Base-by-base conservation (phyloP, 768 basidiomycete species). In the Ramaria sp. region DNA sequence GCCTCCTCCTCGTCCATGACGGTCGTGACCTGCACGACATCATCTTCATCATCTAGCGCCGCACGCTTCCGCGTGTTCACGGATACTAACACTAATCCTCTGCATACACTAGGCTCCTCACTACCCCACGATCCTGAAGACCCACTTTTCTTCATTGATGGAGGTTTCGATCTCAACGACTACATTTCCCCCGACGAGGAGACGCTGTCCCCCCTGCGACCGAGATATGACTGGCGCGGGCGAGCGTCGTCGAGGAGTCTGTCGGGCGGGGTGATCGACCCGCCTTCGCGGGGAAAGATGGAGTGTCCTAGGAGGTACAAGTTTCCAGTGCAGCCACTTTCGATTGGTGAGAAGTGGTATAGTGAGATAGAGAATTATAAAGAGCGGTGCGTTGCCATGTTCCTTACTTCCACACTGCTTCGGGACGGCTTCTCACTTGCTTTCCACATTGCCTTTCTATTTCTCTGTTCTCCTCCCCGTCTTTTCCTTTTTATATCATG, bases 331-430 rank as follows among this genome's bases (percentile, higher is more conserved):
- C 58, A 62, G 3, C 60, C 64, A 28, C 61, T 73, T 0, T 64
- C 64, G 12, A 61, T 62, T 7, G 69, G 69, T 12, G 73, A 77
- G 25, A 70, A 67, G 13, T 75, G 72, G 56, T 72, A 76, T 59
- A 70, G 73, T 1, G 76, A 79, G 42, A 71, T 81, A 36, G 67
- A 73, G 53, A 67, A 65, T 5, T 88, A 88, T 56, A 67, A 75
- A 42, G 64, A 75, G 4, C 76, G 74, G 85, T 83, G 57, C 42
- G 75, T 64, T 16, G 3, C 32, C 32, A 10, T 32, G 30, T 32
- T 5, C 10, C 30, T 44, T 5, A 22, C 1, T 13, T n/a, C n/a
- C n/a, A n/a, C n/a, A n/a, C n/a, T n/a, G n/a, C n/a, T n/a, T n/a
- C n/a, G n/a, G n/a, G n/a, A n/a, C n/a, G n/a, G n/a, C n/a, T n/a